Percentiles rank a stretch among this genome's conserved stretches.
Evolutionary conservation across 768 basidiomycete species (phyloP).

Genomic region (Lactifluus pinguis): DNA sequence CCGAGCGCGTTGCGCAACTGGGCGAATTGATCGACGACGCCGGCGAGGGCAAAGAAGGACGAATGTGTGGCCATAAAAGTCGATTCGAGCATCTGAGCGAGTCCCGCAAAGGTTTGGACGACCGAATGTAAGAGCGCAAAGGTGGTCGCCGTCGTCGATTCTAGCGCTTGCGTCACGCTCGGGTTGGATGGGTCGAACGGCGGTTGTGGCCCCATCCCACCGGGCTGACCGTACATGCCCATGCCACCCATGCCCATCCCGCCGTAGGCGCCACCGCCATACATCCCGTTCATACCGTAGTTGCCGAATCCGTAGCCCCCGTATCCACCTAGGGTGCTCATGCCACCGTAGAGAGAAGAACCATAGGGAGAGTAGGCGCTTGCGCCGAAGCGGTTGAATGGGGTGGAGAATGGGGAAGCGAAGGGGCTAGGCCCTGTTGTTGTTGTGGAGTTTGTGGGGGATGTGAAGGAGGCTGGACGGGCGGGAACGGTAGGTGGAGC

Average conservation of each 20-base stretch:
- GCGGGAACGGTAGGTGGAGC: slow-evolving; percentile 43
- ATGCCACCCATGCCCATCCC: slow-evolving; percentile 37
- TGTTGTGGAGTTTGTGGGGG: slow-evolving; percentile 28
- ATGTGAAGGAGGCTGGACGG: slow-evolving; percentile 46
- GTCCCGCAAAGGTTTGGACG: slow-evolving; percentile 89
- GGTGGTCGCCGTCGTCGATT: slow-evolving; percentile 83
- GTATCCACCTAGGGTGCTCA: slow-evolving; percentile 31
- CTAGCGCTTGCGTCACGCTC: slow-evolving; percentile 82
- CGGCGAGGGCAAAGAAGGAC: slow-evolving; percentile 92
- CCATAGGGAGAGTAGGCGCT: slow-evolving; percentile 29
- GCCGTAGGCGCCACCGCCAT: slow-evolving; percentile 18
- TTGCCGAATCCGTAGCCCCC: slow-evolving; percentile 27
- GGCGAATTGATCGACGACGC: slow-evolving; percentile 90
- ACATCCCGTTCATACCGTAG: slow-evolving; percentile 26
- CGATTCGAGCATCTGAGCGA: slow-evolving; percentile 94
- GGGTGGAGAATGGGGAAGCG: slow-evolving; percentile 26
- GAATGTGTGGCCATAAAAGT: slow-evolving; percentile 98
- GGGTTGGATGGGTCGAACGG: slow-evolving; percentile 41
- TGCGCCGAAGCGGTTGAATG: slow-evolving; percentile 37
- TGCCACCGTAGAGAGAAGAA: slow-evolving; percentile 38
- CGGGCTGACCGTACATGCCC: slow-evolving; percentile 32
- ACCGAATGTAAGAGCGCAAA: slow-evolving; percentile 91
- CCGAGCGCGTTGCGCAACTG: slow-evolving; percentile 88
- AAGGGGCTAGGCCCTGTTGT: slow-evolving; percentile 28
- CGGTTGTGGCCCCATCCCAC: slow-evolving; percentile 24